Percentiles rank a stretch among this genome's conserved stretches.
Conservation (phyloP, 441 rosid genomes). For the Rhodomyrtus psidioides region DNA sequence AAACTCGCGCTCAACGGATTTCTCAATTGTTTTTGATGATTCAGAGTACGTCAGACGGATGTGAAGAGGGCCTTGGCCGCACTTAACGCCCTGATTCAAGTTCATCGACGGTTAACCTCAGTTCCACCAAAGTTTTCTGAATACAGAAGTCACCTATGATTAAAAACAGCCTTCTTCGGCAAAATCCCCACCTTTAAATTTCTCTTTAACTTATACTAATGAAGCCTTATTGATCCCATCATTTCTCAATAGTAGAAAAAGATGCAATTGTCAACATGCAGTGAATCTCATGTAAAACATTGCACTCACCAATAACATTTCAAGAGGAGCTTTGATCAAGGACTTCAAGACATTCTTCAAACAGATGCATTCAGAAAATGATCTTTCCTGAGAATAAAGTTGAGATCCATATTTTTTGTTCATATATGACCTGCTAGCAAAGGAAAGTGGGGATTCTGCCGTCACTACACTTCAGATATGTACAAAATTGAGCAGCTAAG, state of each 20-base stretch:
- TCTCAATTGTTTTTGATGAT: constrained; percentile 3
- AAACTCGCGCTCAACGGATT: constrained; percentile 19
- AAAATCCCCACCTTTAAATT: not conserved
- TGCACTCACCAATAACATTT: constrained; percentile 41
- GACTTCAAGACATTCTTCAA: constrained; percentile 67
- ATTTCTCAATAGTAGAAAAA: not conserved
- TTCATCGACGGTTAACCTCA: constrained; percentile 7
- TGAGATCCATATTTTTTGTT: constrained; percentile 53
- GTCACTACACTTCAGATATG: not conserved
- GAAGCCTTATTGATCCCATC: not conserved
- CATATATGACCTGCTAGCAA: constrained; percentile 38
- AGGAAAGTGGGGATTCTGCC: not conserved
- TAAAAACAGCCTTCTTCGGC: not conserved
- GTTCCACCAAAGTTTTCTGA: not conserved
- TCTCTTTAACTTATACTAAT: not conserved
- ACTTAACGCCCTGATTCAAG: constrained; percentile 66
- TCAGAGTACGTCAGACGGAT: constrained; percentile 66
- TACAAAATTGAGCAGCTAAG: not conserved
- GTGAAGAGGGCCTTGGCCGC: constrained; percentile 43
- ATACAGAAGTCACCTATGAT: not conserved
- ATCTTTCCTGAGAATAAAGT: constrained; percentile 39
- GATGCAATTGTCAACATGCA: not conserved
- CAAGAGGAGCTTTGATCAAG: not conserved
- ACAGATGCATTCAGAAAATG: constrained; percentile 30
- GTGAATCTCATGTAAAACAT: not conserved